Evolutionary conservation across 1,284 basidiomycete species (phyloP), one percentile per base, ranked within the genome.

Genomic region (Malassezia globosa): DNA sequence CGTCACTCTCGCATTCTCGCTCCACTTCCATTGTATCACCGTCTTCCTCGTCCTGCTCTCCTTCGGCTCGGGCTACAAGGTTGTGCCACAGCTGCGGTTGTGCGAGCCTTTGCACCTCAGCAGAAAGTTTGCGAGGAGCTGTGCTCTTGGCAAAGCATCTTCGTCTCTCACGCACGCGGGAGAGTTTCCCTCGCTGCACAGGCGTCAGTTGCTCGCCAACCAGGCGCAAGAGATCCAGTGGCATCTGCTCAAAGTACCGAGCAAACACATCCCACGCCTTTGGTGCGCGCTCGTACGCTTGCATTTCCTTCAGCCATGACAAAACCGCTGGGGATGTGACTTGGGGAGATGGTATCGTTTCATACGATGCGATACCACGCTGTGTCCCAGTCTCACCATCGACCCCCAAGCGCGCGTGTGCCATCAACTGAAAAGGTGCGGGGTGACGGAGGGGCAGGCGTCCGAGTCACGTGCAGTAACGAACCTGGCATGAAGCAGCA

Each of bases 21-120:
- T n/a, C n/a, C n/a, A n/a, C n/a, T n/a, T n/a, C n/a, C n/a, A n/a
- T n/a, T n/a, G 21, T 6, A 5, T 46, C 51, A 34, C 49, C 46
- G 31, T 41, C 24, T 18, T 50, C 42, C 22, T 54, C 52, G 1
- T 54, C 41, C 19, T 54, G 37, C 14, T 51, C 49, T 8, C 45
- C 42, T 14, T 46, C 43, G 14, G 39, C 37, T 4, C 40, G 38
- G 19, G 23, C 49, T 18, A 51, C 50, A 3, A 35, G 27, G 10
- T 27, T 24, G 18, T 22, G 25, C 50, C 50, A 52, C 21, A 42
- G 25, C 16, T 7, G 7, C 13, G 48, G 44, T 4, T 37, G 18
- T 11, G 7, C 1, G 1, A 3, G 13, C 11, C 45, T 42, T 25
- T 46, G 48, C 27, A 29, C 25, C 5, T 13, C 35, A 7, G 27